phyloP scores from a whole-genome alignment of 2,329 filamentous ascomycete species.

The Ophiostoma piceae region DNA sequence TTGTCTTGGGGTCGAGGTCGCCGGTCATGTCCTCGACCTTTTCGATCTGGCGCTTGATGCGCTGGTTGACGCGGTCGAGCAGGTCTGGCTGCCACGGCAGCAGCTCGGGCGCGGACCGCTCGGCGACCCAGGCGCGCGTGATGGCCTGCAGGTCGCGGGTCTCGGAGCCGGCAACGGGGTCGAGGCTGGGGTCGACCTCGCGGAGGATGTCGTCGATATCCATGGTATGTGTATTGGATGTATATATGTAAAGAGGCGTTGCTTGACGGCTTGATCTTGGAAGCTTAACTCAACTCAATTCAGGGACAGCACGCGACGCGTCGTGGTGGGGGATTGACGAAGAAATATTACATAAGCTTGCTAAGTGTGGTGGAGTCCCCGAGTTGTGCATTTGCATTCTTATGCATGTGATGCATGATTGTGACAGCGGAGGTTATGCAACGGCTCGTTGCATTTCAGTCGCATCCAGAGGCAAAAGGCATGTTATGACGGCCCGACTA shows the following conservation, averaged over 20 bases:
- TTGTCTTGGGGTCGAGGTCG: slow-evolving; percentile 82
- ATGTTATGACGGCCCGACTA: background rate
- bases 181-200: slow-evolving; percentile 59
- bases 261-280: background rate
- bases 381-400: background rate
- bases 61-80: slow-evolving; percentile 74
- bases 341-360: background rate
- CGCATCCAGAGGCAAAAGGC: background rate
- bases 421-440: background rate
- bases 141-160: slow-evolving; percentile 78
- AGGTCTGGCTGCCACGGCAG: slow-evolving; percentile 57
- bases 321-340: background rate
- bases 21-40: slow-evolving; percentile 58
- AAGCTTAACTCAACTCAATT: background rate
- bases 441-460: background rate
- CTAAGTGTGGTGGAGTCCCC: background rate
- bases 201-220: slow-evolving; percentile 77
- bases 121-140: slow-evolving; percentile 88
- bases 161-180: slow-evolving; percentile 48
- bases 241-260: background rate
- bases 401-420: background rate
- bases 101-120: slow-evolving; percentile 85
- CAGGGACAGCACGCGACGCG: background rate
- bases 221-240: slow-evolving; percentile 42
- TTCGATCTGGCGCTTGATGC: slow-evolving; percentile 41